Evolutionary conservation across 1,284 basidiomycete species (phyloP), one percentile per base, ranked within the genome.

Genomic region (Retiboletus flavoniger): DNA sequence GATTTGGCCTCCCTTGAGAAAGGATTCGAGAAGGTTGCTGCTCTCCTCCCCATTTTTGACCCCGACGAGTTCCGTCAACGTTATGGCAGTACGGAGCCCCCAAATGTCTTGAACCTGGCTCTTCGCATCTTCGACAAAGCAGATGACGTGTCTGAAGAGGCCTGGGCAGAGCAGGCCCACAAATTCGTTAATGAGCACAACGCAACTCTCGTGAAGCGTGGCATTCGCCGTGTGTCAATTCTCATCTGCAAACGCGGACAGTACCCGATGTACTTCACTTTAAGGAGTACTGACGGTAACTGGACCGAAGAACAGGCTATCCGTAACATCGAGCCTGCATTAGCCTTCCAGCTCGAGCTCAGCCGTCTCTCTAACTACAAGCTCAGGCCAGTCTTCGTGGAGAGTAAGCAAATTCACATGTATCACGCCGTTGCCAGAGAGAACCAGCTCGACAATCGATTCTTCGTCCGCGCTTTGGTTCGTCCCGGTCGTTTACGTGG

Each of bases 221-320:
- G 95, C 55, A 87, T 99, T 56, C 91, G 96, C 56, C 90, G 97
- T 64, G 81, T 97, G 55, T 95, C 96, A 2, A 85, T 96, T 71
- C 78, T 98, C 60, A 87, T 99, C 64, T 98, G 95, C 78, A 87
- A 93, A 59, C 87, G 83, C 53, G 91, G 91, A 54, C 84, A 91
- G 69, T 99, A 99, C 74, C 97, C 97, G 8, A 86, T 91, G 68
- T 99, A 96, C 79, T 93, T 89, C 77, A 99, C 97, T 44, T 77
- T 98, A 43, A 91, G 97, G 58, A 82, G 87, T 54, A 79, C 82
- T 65, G 78, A 84, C 46, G 88, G 85, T 26, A 71, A 72, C 16
- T 99, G 97, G 97, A 83, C 80, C 57, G 97, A 99, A 80, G 94
- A 98, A 73, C 86, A 93, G 70, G 89, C 95, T 11, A 97, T 99